Evolutionary conservation across 345 rosid genomes (phyloP), one percentile per base, ranked within the genome.

Genomic region (Lepidium africanum): DNA sequence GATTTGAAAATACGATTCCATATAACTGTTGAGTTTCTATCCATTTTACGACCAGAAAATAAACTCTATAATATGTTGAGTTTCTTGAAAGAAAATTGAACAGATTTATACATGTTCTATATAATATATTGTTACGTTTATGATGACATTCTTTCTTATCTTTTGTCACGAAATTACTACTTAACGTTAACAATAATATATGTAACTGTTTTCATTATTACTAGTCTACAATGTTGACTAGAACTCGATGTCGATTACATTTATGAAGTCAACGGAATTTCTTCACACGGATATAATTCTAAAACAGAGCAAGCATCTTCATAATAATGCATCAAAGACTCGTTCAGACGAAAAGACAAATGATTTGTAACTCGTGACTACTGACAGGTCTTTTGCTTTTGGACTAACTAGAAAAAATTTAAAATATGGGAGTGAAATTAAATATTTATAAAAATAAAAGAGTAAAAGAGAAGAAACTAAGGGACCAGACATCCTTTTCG

Each of bases 281-380:
- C 59, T 27, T 11, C 40, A 3, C 46, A 61, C 46, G 43, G 66
- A 39, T 39, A 38, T 38, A 47, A 10, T 59, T 60, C 16, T 40
- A 27, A 50, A 60, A 61, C 38, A 62, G 16, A 40, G 60, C 61
- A 49, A 70, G 67, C 32, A 51, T 70, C 17, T 51, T 25, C 45
- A 19, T 60, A 33, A 38, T 47, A 48, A 58, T 52, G 47, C 40
- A 61, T 52, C n/a, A n/a, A 27, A 10, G 60, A 70, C 45, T 60
- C 41, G 36, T n/a, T 30, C 35, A 40, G 45, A 60, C 52, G n/a
- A 13, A 27, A 8, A 25, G 16, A 21, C 32, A n/a, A 4, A 5
- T 39, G 61, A 70, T 17, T 32, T 2, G 9, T 32, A 40, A 32
- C 58, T 33, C 16, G 10, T 36, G 45, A 51, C 62, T 61, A 17